phyloP scores from a whole-genome alignment of 768 basidiomycete species.

The Suillus occidentalis region DNA sequence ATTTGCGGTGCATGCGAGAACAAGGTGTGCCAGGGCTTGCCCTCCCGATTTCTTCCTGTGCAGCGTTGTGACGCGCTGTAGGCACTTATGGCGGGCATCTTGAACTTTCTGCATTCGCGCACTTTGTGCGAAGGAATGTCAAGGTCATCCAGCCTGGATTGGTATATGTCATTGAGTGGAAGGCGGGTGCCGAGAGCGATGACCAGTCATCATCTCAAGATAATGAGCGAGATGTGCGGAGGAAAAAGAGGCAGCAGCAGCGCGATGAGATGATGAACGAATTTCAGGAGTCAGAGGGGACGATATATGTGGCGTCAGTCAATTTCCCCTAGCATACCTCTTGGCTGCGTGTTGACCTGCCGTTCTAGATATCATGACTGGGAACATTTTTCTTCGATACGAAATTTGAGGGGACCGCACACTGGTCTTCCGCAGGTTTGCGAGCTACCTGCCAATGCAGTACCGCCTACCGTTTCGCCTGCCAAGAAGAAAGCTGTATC shows the following conservation, averaged over 20 bases:
- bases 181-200: conserved; percentile 51
- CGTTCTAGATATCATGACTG: conserved; percentile 78
- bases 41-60: conserved; percentile 12
- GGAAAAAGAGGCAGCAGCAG: conserved; percentile 18
- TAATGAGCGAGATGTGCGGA: conserved; percentile 2
- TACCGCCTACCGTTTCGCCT: conserved; percentile 30
- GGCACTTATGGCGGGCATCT: conserved; percentile 93
- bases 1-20: conserved; percentile 77
- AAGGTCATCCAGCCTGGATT: conserved; percentile 93
- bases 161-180: conserved; percentile 88
- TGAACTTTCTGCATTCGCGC: conserved; percentile 90
- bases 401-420: conserved; percentile 83
- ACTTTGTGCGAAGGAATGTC: conserved; percentile 73
- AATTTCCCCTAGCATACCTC: conserved; percentile 12
- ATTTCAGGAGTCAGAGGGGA: conserved; percentile 42
- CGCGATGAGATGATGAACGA: conserved; percentile 30
- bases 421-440: conserved; percentile 65
- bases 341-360: conserved; percentile 14
- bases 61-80: conserved; percentile 28
- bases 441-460: conserved; percentile 45
- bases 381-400: conserved; percentile 95
- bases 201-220: conserved; percentile 20
- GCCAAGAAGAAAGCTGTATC: conserved; percentile 36
- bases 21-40: conserved; percentile 48
- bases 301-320: conserved; percentile 85